These are phyloP conservation scores for Phytophthora foliorum DNA, from an alignment of 352 stramenopile genomes.

Conservation along the genomic window DNA sequence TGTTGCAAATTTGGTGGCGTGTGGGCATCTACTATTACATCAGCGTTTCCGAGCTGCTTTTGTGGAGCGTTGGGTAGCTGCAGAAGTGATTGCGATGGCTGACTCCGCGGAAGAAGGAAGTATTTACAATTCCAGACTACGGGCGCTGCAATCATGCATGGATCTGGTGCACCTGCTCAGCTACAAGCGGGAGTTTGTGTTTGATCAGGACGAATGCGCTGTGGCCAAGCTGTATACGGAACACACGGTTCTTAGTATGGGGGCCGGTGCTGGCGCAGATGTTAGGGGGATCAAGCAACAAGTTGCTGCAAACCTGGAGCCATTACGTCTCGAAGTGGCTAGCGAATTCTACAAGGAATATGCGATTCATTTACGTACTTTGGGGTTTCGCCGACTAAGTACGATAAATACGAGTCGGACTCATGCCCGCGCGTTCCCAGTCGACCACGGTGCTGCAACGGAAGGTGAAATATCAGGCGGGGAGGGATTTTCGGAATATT, in stretches of 20 bases:
- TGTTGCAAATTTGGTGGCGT: slow-evolving; percentile 60
- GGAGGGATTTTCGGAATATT: slow-evolving; percentile 78
- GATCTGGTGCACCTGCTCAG: slow-evolving; percentile 86
- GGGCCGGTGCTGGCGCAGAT: slow-evolving; percentile 62
- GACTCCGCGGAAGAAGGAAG: slow-evolving; percentile 57
- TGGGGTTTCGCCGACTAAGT: slow-evolving; percentile 74
- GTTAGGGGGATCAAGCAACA: slow-evolving; percentile 78
- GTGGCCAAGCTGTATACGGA: slow-evolving; percentile 85
- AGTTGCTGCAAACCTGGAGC: slow-evolving; percentile 75
- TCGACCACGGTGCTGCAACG: slow-evolving; percentile 13
- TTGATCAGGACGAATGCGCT: slow-evolving; percentile 68
- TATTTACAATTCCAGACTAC: slow-evolving; percentile 56
- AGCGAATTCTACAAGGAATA: slow-evolving; percentile 82
- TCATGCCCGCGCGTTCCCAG: slow-evolving; percentile 36
- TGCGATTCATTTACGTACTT: slow-evolving; percentile 56
- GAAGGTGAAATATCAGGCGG: slow-evolving; percentile 44
- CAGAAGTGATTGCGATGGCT: slow-evolving; percentile 57
- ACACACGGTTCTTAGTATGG: slow-evolving; percentile 80
- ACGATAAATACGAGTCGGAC: slow-evolving; percentile 40
- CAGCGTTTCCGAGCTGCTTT: slow-evolving; percentile 83
- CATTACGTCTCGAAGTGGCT: slow-evolving; percentile 73
- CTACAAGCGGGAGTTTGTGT: slow-evolving; percentile 91
- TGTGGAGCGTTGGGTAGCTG: slow-evolving; percentile 69
- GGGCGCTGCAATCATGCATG: slow-evolving; percentile 79
- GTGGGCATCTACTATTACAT: slow-evolving; percentile 70